phyloP scores from a whole-genome alignment of 371 early-diverging fungal genomes.

The Entomophthora muscae region DNA sequence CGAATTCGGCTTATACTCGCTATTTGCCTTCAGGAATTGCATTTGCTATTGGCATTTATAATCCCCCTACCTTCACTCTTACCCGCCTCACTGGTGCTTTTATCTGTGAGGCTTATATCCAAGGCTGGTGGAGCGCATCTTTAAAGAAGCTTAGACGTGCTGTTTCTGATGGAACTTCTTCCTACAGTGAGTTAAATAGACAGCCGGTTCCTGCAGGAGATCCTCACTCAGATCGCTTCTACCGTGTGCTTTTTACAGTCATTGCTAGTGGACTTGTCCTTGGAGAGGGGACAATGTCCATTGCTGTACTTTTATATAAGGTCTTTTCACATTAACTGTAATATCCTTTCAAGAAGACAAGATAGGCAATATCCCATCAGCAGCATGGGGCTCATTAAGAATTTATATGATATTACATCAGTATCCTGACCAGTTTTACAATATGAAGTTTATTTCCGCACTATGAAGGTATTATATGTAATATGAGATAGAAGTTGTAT shows the following conservation, averaged over 20 bases:
- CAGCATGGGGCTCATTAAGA: too few relatives aligned
- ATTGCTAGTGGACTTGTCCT: slow-evolving; percentile 62
- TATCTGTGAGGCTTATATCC: slow-evolving; percentile 10
- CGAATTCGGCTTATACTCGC: slow-evolving; percentile 15
- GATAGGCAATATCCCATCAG: too few relatives aligned
- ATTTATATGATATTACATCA: too few relatives aligned
- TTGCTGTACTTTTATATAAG: slow-evolving; percentile 28
- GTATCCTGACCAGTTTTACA: too few relatives aligned
- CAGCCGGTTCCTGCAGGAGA: background rate
- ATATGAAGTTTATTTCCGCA: too few relatives aligned
- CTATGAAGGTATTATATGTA: too few relatives aligned
- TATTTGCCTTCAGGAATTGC: slow-evolving; percentile 57
- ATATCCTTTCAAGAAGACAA: background rate
- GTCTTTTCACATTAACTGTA: background rate
- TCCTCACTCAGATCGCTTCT: slow-evolving; percentile 2
- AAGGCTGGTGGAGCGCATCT: background rate
- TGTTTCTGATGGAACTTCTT: background rate
- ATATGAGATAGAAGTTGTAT: too few relatives aligned
- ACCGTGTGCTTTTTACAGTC: slow-evolving; percentile 38
- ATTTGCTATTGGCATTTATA: slow-evolving; percentile 73
- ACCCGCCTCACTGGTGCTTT: slow-evolving; percentile 55
- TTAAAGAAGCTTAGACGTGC: too few relatives aligned
- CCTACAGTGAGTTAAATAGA: background rate
- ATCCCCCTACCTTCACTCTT: slow-evolving; percentile 58
- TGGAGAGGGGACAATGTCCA: slow-evolving; percentile 59